Conservation (phyloP, 1,284 basidiomycete genomes). For the Meripilus lineatus region DNA sequence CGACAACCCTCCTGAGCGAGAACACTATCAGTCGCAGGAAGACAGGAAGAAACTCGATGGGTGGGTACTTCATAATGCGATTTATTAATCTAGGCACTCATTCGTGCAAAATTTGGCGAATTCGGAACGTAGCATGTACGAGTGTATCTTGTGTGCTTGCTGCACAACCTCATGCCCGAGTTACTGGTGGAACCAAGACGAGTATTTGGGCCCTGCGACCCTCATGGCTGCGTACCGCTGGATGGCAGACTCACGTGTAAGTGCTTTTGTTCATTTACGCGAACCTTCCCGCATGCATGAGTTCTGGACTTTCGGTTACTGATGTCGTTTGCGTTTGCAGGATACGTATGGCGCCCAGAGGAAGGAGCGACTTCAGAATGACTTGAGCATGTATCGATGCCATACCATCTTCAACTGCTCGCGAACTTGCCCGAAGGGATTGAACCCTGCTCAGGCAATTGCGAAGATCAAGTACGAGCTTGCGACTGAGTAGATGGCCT, state of each 20-base stretch:
- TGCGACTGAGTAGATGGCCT: slow-evolving; percentile 63
- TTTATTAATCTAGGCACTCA: slow-evolving; percentile 9
- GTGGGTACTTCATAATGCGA: slow-evolving; percentile 14
- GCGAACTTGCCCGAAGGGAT: slow-evolving; percentile 92
- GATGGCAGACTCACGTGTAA: slow-evolving; percentile 93
- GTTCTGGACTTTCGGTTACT: slow-evolving; percentile 1
- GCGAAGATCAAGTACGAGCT: slow-evolving; percentile 89
- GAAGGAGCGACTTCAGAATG: slow-evolving; percentile 92
- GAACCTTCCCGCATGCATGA: not conserved
- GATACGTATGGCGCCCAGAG: slow-evolving; percentile 81
- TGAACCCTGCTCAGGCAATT: slow-evolving; percentile 88
- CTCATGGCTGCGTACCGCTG: slow-evolving; percentile 95
- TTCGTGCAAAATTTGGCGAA: not conserved
- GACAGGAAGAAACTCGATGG: slow-evolving; percentile 96
- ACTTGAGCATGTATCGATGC: slow-evolving; percentile 89
- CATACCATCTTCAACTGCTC: slow-evolving; percentile 97
- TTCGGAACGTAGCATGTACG: slow-evolving; percentile 59
- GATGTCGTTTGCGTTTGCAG: slow-evolving; percentile 33
- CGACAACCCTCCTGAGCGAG: slow-evolving; percentile 80
- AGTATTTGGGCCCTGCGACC: slow-evolving; percentile 95
- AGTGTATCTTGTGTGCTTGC: slow-evolving; percentile 92
- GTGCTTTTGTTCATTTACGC: slow-evolving; percentile 23
- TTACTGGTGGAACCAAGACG: slow-evolving; percentile 99
- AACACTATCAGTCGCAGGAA: slow-evolving; percentile 87
- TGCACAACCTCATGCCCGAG: slow-evolving; percentile 95